Percentiles rank a stretch among this genome's conserved stretches.
These are phyloP conservation scores for Aspergillus niger DNA, from an alignment of 2,329 filamentous ascomycete genomes.

Conservation along the genomic window DNA sequence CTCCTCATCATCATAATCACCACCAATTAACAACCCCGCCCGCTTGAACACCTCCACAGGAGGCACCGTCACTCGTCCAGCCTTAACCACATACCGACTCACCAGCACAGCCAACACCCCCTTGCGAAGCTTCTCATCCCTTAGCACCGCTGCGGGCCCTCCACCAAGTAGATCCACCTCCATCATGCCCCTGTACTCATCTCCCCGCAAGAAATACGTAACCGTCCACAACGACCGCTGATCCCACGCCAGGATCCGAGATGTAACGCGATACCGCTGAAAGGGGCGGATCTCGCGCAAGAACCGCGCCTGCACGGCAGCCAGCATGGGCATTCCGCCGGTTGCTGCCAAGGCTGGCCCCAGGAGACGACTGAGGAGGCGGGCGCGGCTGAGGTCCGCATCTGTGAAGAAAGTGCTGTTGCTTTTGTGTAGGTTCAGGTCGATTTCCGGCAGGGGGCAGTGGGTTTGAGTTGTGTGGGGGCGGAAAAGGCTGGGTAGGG, in stretches of 20 bases:
- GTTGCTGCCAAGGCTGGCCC: not conserved
- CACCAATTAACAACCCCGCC: not conserved
- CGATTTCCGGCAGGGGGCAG: not conserved
- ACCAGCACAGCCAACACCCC: not conserved
- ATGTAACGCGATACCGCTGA: not conserved
- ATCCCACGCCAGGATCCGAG: not conserved
- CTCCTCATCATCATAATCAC: not conserved
- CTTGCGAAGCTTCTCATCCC: not conserved
- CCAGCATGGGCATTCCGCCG: not conserved
- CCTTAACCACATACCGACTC: not conserved
- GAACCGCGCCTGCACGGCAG: not conserved
- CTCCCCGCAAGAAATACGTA: not conserved
- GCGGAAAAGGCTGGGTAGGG: not conserved
- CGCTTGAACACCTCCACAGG: not conserved
- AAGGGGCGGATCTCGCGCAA: not conserved
- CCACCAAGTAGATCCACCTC: not conserved
- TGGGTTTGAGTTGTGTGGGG: not conserved
- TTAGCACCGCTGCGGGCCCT: not conserved
- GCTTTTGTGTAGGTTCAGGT: not conserved
- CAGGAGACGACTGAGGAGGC: not conserved
- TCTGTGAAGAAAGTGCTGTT: not conserved
- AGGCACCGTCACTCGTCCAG: not conserved
- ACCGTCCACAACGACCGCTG: not conserved
- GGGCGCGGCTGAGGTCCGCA: not conserved
- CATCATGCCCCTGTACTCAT: not conserved